Evolutionary conservation across 2,329 filamentous ascomycete genomes (phyloP).

Genomic region (Aspergillus quadricinctus): DNA sequence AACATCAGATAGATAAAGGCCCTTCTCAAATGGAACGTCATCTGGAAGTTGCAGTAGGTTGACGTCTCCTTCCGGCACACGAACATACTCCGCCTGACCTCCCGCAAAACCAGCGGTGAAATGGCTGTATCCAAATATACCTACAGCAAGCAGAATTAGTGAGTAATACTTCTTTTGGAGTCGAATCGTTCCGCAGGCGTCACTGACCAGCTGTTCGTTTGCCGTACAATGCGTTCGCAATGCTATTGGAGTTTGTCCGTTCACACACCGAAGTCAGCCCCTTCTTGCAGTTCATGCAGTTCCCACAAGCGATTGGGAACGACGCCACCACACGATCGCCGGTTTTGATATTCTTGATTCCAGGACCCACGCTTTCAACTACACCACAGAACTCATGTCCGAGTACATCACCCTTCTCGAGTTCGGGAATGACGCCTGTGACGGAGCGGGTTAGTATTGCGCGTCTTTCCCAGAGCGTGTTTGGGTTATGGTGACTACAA

Average conservation of each 20-base stretch:
- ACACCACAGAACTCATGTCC: constrained; percentile 56
- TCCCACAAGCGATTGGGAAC: constrained; percentile 71
- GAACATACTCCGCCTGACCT: constrained; percentile 81
- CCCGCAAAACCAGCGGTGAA: constrained; percentile 85
- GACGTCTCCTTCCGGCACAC: constrained; percentile 74
- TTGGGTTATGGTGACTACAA: neutral
- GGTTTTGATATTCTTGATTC: constrained; percentile 50
- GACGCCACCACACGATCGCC: constrained; percentile 74
- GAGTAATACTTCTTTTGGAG: neutral
- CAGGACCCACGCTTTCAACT: constrained; percentile 53
- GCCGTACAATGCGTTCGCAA: constrained; percentile 72
- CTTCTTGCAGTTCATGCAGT: constrained; percentile 73
- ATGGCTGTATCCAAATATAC: constrained; percentile 67
- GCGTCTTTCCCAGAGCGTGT: neutral
- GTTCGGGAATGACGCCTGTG: constrained; percentile 49
- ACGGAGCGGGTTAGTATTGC: constrained; percentile 8
- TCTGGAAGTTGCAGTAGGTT: constrained; percentile 77
- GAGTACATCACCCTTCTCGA: constrained; percentile 63
- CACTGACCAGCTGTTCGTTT: constrained; percentile 63
- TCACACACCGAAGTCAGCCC: constrained; percentile 78
- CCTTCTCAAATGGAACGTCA: constrained; percentile 79
- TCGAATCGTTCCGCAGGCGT: neutral
- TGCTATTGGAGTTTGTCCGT: constrained; percentile 69
- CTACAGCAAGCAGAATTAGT: constrained; percentile 10
- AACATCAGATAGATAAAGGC: constrained; percentile 75